Percentiles rank a stretch among this genome's conserved stretches.
Conservation (phyloP, 1,284 basidiomycete genomes). For the Ceratobasidium sp. region DNA sequence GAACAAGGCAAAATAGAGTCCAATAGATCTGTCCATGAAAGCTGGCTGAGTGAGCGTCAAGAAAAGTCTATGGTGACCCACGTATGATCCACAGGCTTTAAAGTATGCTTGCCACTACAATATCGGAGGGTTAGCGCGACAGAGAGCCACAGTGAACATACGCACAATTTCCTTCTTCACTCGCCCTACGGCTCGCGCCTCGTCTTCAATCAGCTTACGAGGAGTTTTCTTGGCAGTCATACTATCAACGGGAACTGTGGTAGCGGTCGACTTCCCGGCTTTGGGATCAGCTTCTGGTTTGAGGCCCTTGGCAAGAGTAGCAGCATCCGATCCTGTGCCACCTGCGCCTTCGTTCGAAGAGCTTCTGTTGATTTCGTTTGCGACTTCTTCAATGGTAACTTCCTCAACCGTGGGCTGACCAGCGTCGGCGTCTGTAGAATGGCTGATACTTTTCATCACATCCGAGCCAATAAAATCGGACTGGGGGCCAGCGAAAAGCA, state of each 20-base stretch:
- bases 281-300: background rate
- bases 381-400: conserved; percentile 48
- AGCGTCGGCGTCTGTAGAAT: conserved; percentile 60
- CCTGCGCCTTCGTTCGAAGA: conserved; percentile 54
- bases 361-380: conserved; percentile 50
- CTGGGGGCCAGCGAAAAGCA: conserved; percentile 74
- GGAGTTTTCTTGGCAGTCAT: conserved; percentile 59
- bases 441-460: conserved; percentile 70
- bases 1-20: conserved; percentile 65
- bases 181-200: conserved; percentile 83
- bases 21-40: conserved; percentile 64
- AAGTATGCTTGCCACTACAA: conserved; percentile 76
- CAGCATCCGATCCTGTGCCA: conserved; percentile 42
- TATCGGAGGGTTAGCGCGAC: background rate
- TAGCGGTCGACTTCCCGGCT: conserved; percentile 45
- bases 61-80: background rate
- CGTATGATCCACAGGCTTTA: conserved; percentile 63
- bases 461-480: conserved; percentile 70
- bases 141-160: background rate
- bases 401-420: conserved; percentile 48
- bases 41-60: background rate
- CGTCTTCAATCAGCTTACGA: conserved; percentile 88
- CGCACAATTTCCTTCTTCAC: conserved; percentile 68
- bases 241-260: conserved; percentile 50
- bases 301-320: conserved; percentile 37